Evolutionary conservation across 1,284 basidiomycete genomes (phyloP).

Genomic region (Cerioporus squamosus): DNA sequence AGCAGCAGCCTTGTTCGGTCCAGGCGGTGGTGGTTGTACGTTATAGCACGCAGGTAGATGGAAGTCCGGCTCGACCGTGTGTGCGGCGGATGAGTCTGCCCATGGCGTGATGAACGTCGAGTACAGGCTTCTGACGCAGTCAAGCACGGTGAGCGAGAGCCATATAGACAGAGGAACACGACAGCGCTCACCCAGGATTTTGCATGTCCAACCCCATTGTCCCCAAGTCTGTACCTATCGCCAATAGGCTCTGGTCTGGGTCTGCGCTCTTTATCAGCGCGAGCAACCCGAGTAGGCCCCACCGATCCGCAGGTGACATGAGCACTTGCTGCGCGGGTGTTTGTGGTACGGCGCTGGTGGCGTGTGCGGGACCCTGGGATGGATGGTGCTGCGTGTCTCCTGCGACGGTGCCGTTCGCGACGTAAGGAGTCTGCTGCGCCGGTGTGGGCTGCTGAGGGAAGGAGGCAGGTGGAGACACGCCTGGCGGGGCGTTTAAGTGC

Average conservation of each 20-base stretch:
- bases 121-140: slow-evolving; percentile 73
- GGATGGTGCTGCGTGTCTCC: slow-evolving; percentile 34
- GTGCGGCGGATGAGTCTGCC: slow-evolving; percentile 87
- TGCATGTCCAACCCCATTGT: slow-evolving; percentile 93
- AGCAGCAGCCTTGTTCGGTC: slow-evolving; percentile 83
- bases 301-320: slow-evolving; percentile 92
- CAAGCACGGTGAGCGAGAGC: slow-evolving; percentile 2
- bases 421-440: slow-evolving; percentile 36
- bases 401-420: slow-evolving; percentile 38
- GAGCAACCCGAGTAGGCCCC: slow-evolving; percentile 90
- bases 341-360: slow-evolving; percentile 53
- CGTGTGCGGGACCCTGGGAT: slow-evolving; percentile 32
- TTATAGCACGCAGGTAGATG: slow-evolving; percentile 93
- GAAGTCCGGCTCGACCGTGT: slow-evolving; percentile 89
- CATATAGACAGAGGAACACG: background rate
- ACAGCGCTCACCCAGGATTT: slow-evolving; percentile 69
- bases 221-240: slow-evolving; percentile 91
- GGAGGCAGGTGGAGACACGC: slow-evolving; percentile 50
- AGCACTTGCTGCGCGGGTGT: slow-evolving; percentile 96
- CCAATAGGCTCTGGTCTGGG: slow-evolving; percentile 83
- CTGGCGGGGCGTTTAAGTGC: slow-evolving; percentile 54
- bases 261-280: slow-evolving; percentile 93
- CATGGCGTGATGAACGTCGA: slow-evolving; percentile 97
- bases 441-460: slow-evolving; percentile 43
- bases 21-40: slow-evolving; percentile 90